Base-by-base conservation (phyloP, 768 basidiomycete species). In the Naganishia vaughanmartiniae region DNA sequence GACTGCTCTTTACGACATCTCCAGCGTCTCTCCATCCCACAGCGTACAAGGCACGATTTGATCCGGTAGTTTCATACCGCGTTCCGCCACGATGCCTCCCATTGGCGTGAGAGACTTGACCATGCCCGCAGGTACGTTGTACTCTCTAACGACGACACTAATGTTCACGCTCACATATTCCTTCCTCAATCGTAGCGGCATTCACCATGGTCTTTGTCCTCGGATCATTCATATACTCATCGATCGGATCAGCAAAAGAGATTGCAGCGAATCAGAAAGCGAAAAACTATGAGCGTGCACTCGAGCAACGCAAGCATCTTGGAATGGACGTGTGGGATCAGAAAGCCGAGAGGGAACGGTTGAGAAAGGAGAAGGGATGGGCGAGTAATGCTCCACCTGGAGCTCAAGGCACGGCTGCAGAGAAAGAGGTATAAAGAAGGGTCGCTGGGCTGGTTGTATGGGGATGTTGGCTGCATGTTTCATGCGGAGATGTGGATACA, bases 131-230 rank as follows among this genome's bases (percentile, higher is more conserved):
- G 54, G 42, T 46, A 28, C 34, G 39, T 17, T 30, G 1, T 21
- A n/a, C 1, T 26, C 15, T 39, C 56, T n/a, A n/a, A n/a, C 26
- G 1, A 17, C 31, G 19, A 15, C n/a, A n/a, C 26, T 15, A 19
- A 26, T 5, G 36, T 11, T 19, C 15, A 19, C 15, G 55, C 39
- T 55, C 10, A 42, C 17, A 6, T 28, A 21, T 28, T 30, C 57
- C 33, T 36, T 34, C 69, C 46, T 11, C 30, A 3, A 30, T 24
- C 15, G 33, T 68, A 36, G 77, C 73, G 33, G 77, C 77, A 54
- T 78, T 78, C 69, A 72, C 73, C 57, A 76, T 76, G 75, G 74
- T 75, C 57, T 73, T 78, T 53, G 75, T 76, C 12, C 73, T 78
- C 28, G 71, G 67, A 26, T 75, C 72, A 26, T 77, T 69, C 69